Evolutionary conservation across 257 asterid species (phyloP).

Genomic region (Solanum okadae): DNA sequence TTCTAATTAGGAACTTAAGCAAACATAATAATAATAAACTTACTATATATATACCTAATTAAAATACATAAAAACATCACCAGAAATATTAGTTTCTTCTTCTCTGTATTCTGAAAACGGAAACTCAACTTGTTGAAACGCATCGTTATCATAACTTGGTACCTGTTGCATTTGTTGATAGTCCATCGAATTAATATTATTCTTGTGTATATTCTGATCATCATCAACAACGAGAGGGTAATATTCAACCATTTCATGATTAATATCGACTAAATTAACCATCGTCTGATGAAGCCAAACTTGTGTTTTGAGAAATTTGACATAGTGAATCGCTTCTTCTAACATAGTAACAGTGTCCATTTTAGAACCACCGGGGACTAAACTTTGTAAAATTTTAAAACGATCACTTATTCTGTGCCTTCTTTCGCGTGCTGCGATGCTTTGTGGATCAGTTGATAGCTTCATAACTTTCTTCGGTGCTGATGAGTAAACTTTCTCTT

Average conservation of each 20-base stretch:
- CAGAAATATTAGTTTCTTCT: neutral
- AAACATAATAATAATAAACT: neutral
- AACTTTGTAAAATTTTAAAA: constrained; percentile 69
- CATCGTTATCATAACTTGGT: neutral
- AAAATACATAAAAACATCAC: constrained; percentile 22
- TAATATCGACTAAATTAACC: constrained; percentile 18
- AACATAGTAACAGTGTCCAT: constrained; percentile 81
- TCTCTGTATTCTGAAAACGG: neutral
- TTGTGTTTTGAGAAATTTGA: constrained; percentile 69
- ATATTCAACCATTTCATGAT: neutral
- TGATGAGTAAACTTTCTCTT: neutral
- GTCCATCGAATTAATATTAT: neutral
- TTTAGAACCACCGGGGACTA: constrained; percentile 70
- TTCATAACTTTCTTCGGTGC: constrained; percentile 7
- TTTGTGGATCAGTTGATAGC: constrained; percentile 78
- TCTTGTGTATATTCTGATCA: neutral
- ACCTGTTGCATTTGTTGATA: neutral
- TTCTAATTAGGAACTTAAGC: neutral
- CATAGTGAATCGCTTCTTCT: constrained; percentile 76
- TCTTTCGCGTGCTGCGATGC: constrained; percentile 75
- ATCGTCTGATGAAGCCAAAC: constrained; percentile 55
- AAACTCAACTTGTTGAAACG: neutral
- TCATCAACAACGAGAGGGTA: neutral
- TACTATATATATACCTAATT: constrained; percentile 9
- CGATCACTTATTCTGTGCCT: constrained; percentile 77